phyloP scores from a whole-genome alignment of 192 early-diverging fungal species.

The Linnemannia hyalina region DNA sequence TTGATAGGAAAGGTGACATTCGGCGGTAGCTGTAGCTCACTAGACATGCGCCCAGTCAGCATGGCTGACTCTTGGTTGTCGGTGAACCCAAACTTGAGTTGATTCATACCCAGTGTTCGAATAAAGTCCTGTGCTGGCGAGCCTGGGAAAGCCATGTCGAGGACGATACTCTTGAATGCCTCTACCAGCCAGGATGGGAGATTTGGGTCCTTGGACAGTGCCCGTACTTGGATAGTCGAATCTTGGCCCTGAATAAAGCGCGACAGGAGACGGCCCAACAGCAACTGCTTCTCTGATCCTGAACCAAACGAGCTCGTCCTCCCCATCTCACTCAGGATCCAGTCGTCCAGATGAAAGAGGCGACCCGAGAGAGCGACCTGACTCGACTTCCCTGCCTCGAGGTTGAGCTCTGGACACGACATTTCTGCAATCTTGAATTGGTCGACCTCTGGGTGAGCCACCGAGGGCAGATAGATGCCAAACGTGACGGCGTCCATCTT shows the following conservation, averaged over 20 bases:
- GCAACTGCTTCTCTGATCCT: constrained; percentile 41
- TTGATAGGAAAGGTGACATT: constrained; percentile 56
- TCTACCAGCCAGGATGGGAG: constrained; percentile 40
- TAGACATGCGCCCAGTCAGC: constrained; percentile 28
- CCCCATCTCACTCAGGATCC: constrained; percentile 6
- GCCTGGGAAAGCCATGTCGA: constrained; percentile 47
- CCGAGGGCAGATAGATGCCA: constrained; percentile 42
- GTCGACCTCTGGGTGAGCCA: constrained; percentile 34
- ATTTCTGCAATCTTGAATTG: constrained; percentile 48
- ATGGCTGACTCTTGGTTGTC: constrained; percentile 22
- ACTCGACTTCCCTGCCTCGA: constrained; percentile 25
- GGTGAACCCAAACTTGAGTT: constrained; percentile 37
- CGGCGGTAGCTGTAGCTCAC: constrained; percentile 42
- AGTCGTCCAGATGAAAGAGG: constrained; percentile 54
- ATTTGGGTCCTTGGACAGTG: constrained; percentile 34
- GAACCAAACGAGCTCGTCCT: not conserved
- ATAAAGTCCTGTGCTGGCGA: constrained; percentile 46
- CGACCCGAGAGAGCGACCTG: constrained; percentile 32
- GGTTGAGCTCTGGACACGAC: constrained; percentile 6
- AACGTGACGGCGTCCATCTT: constrained; percentile 36
- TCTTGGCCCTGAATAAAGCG: constrained; percentile 44
- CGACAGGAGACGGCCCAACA: constrained; percentile 38
- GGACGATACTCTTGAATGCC: constrained; percentile 39
- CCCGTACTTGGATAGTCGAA: constrained; percentile 48
- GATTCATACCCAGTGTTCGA: constrained; percentile 28